Base-by-base conservation (phyloP, 2,329 filamentous ascomycete genomes). In the Fusarium bulbicola region DNA sequence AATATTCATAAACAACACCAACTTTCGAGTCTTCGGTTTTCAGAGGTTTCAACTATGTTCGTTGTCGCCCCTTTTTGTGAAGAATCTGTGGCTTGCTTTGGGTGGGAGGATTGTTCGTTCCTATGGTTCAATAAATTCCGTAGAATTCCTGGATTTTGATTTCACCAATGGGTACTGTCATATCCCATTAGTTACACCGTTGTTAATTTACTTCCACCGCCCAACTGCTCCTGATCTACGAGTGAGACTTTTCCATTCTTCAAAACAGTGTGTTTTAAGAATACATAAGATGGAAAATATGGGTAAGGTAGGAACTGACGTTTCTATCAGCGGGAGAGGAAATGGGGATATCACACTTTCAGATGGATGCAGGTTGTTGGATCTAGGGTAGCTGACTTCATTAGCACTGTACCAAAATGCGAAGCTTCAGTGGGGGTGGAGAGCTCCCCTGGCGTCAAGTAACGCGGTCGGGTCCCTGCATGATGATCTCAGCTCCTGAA, bases 401-500 rank as follows among this genome's bases (percentile, higher is more conserved):
- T 21, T 21, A 40, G 26, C 20, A 28, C 26, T 34, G n/a, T 24
- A 21, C 18, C 30, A 28, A 49, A 36, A 52, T 52, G 26, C 14
- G n/a, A 58, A 28, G n/a, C 16, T 28, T 34, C 32, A 34, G 14
- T 58, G 66, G 58, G 64, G 66, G 65, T 68, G 58, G 66, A 53
- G 64, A 66, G 46, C 63, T 68, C 46, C 47, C n/a, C 47, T 6
- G 45, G 45, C 26, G 10, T 52, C 40, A 45, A 28, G 40, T 52
- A 66, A 67, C 36, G 42, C 16, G 47, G 63, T 52, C 30, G 18
- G 49, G 49, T 50, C 63, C 64, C 62, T 66, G 64, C 62, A 67
- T 66, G 63, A 66, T 63, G 63, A 66, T 66, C 54, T 53, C 49
- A 61, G 53, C 53, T 67, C 30, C 50, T 42, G 43, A 43, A 21